Base-by-base conservation (phyloP, 441 rosid species). In the Melastoma candidum region DNA sequence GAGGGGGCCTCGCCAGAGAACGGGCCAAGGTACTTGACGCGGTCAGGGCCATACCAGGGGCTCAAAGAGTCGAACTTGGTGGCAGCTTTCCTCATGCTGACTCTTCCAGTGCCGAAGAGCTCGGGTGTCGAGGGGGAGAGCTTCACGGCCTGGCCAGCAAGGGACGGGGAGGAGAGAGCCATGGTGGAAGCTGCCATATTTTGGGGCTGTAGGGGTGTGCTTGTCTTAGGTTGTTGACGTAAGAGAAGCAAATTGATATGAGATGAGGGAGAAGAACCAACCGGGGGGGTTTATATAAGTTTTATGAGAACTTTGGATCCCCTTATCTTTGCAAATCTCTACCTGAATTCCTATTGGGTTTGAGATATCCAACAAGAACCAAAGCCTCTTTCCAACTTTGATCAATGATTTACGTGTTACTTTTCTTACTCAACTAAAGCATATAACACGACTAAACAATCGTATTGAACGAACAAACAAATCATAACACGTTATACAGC, bases 261-360 rank as follows among this genome's bases (percentile, higher is more conserved):
- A 12, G 43, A 2, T 14, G 56, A 12, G 22, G 12, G 11, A 2
- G 44, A 13, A 13, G 56, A 44, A 8, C 45, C 9, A 29, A 10
- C 8, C 9, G 11, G 54, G 44, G 24, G 6, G 11, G 12, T 12
- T 32, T 52, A 14, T 13, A 39, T 39, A 36, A 2, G 4, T 51
- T 49, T 9, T 2, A 11, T 3, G n/a, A 49, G 36, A 11, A 17
- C 22, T 17, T 17, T 32, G 56, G 24, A 24, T 12, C 44, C 22
- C 46, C 56, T 52, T 52, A 52, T 52, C 56, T 36, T 52, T 9
- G 46, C 22, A 17, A 12, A 52, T 52, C 45, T 52, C 56, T 39
- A 52, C 32, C 56, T 52, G 56, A 52, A 52, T 14, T 52, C 46
- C 46, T 52, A 52, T 52, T 52, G 56, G 56, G 45, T 14, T 52